Evolutionary conservation across 2,329 filamentous ascomycete species (phyloP).

Genomic region (Pyricularia grisea): DNA sequence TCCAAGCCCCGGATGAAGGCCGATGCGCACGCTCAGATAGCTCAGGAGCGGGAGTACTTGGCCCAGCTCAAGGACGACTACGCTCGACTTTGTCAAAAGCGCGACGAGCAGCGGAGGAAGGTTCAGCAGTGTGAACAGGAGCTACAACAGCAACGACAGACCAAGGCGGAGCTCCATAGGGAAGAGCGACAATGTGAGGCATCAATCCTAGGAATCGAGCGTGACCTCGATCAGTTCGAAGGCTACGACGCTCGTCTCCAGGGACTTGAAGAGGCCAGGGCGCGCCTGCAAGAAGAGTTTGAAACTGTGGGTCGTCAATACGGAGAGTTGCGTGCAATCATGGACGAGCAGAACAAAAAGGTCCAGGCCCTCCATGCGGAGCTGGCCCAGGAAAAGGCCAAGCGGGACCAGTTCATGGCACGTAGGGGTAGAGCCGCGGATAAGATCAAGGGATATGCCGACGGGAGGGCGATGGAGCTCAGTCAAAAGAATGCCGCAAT

Average conservation of each 20-base stretch:
- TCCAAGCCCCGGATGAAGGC: slow-evolving; percentile 67
- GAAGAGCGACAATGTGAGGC: slow-evolving; percentile 52
- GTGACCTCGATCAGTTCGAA: slow-evolving; percentile 56
- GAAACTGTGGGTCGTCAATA: slow-evolving; percentile 45
- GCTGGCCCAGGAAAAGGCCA: slow-evolving; percentile 20
- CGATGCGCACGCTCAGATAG: slow-evolving; percentile 59
- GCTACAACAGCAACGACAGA: slow-evolving; percentile 36
- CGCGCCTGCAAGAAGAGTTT: slow-evolving; percentile 33
- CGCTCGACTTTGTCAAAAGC: slow-evolving; percentile 28
- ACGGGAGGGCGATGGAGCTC: slow-evolving; percentile 43
- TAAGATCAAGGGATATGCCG: slow-evolving; percentile 38
- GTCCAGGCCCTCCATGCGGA: slow-evolving; percentile 28
- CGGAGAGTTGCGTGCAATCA: slow-evolving; percentile 38
- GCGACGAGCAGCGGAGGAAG: slow-evolving; percentile 37
- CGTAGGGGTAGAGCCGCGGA: slow-evolving; percentile 45
- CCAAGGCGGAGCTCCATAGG: slow-evolving; percentile 33
- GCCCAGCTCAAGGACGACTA: slow-evolving; percentile 47
- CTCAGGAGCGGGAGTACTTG: slow-evolving; percentile 37
- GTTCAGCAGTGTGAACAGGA: slow-evolving; percentile 19
- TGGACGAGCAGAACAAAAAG: slow-evolving; percentile 34
- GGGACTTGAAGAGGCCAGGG: slow-evolving; percentile 46
- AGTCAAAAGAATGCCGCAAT: slow-evolving; percentile 53
- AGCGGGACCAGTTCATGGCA: slow-evolving; percentile 28
- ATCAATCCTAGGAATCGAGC: slow-evolving; percentile 38
- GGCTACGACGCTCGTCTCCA: slow-evolving; percentile 60